phyloP scores from a whole-genome alignment of 2,329 filamentous ascomycete genomes.

The Chalaropsis ovoidea region DNA sequence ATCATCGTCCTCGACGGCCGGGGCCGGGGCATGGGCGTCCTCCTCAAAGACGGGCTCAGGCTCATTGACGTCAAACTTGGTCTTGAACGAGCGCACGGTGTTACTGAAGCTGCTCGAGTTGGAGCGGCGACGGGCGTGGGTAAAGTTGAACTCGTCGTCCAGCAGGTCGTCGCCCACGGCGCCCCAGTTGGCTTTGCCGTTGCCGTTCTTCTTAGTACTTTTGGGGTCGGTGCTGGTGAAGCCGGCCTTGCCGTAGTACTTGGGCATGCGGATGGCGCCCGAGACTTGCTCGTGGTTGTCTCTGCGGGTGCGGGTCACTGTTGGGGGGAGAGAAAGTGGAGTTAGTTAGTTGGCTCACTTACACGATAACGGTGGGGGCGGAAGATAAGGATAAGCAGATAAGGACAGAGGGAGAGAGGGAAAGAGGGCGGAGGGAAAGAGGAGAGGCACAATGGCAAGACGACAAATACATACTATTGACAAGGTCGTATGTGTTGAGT shows the following conservation, averaged over 20 bases:
- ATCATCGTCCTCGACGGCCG: constrained; percentile 41
- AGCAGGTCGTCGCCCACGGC: constrained; percentile 75
- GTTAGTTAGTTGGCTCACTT: constrained; percentile 27
- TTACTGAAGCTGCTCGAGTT: constrained; percentile 72
- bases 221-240: constrained; percentile 75
- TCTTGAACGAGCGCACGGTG: constrained; percentile 71
- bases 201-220: constrained; percentile 84
- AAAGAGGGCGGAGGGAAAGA: no score
- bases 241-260: constrained; percentile 86
- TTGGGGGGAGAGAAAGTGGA: constrained; percentile 9
- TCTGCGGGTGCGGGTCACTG: constrained; percentile 98
- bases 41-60: constrained; percentile 89
- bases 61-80: constrained; percentile 90
- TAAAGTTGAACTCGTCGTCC: constrained; percentile 68
- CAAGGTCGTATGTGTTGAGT: neutral
- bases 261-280: constrained; percentile 81
- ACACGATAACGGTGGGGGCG: constrained; percentile 23
- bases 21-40: constrained; percentile 56
- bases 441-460: neutral
- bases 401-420: no score
- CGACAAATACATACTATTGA: constrained; percentile 16
- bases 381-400: neutral
- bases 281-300: constrained; percentile 52
- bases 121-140: constrained; percentile 79
- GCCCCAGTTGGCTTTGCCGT: constrained; percentile 91